Evolutionary conservation across 192 early-diverging fungal genomes (phyloP), one percentile per base, ranked within the genome.

Genomic region (Physocladia obscura): DNA sequence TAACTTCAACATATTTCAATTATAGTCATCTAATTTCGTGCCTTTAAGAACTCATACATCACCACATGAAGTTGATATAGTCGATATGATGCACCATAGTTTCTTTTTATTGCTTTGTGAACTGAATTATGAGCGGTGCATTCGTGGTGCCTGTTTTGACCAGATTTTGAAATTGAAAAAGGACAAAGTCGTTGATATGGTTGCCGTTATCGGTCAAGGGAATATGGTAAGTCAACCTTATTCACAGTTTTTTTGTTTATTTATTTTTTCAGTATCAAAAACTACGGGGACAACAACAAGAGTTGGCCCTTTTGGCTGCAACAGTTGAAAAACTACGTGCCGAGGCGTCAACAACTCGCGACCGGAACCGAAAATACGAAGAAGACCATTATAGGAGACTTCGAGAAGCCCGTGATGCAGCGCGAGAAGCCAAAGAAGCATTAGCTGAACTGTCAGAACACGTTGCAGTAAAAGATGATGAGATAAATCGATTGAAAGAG

Each of bases 281-380:
- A 22, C 56, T 73, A 6, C 57, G 59, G 8, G 49, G 49, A 15
- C 71, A 73, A 44, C 71, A 73, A 57, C 71, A 73, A 22, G 71
- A 73, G 24, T 1, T 73, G 1, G 22, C 24, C 36, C 21, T 26
- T 11, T 40, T 73, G 0, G 40, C 3, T 26, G n/a, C 51, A 19
- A 44, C 62, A 24, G 19, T 64, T 0, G 54, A 65, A 19, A 54
- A 67, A 44, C 40, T 67, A 3, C 51, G 55, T 19, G 30, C 62
- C 6, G 62, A 67, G 24, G 17, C 39, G 26, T 49, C 52, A 17
- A 40, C 51, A 1, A 67, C 55, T 8, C 61, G 71, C 52, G 71
- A 73, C 11, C 51, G 71, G n/a, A 32, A 58, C 34, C 15, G 71
- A 22, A 65, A 38, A 8, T 67, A 73, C 55, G 71, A 73, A 40